phyloP scores from a whole-genome alignment of 2,329 filamentous ascomycete genomes.

The Colletotrichum sp. region DNA sequence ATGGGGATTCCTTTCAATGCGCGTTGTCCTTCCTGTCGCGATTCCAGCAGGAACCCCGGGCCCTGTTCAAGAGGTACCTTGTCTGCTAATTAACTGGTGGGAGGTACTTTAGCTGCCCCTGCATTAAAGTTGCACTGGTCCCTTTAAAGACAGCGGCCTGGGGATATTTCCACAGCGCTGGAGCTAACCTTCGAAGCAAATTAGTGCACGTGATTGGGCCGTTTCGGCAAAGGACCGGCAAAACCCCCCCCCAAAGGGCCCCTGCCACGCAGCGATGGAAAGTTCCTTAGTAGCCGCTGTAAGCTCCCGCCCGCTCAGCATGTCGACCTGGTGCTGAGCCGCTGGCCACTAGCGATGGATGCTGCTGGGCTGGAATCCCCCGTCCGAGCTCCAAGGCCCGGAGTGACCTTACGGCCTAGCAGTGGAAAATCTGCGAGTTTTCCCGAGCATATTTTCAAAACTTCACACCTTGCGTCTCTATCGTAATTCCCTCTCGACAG shows the following conservation, averaged over 20 bases:
- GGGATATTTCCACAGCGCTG: not conserved
- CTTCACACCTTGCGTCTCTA: slow-evolving; percentile 41
- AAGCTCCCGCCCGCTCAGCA: slow-evolving; percentile 7
- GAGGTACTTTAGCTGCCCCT: not conserved
- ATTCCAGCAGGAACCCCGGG: slow-evolving; percentile 8
- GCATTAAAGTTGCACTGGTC: slow-evolving; percentile 1
- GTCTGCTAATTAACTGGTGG: not conserved
- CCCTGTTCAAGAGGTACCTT: not conserved
- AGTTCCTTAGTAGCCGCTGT: not conserved
- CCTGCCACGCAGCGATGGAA: not conserved
- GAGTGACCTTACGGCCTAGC: slow-evolving; percentile 14
- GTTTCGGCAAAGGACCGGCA: slow-evolving; percentile 20
- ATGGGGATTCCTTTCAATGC: slow-evolving; percentile 14
- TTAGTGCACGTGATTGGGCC: slow-evolving; percentile 17
- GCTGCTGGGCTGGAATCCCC: slow-evolving; percentile 14
- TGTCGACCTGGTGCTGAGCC: not conserved
- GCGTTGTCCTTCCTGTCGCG: slow-evolving; percentile 5
- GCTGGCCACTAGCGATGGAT: not conserved
- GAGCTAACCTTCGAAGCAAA: not conserved
- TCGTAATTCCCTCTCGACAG: slow-evolving; percentile 44
- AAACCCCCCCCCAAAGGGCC: not conserved
- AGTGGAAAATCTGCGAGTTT: slow-evolving; percentile 52
- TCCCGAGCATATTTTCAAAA: slow-evolving; percentile 48
- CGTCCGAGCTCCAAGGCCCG: slow-evolving; percentile 35
- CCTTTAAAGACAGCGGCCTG: not conserved